Evolutionary conservation across 1,284 basidiomycete species (phyloP), one percentile per base, ranked within the genome.

Genomic region (Salmacisia buchloeana): DNA sequence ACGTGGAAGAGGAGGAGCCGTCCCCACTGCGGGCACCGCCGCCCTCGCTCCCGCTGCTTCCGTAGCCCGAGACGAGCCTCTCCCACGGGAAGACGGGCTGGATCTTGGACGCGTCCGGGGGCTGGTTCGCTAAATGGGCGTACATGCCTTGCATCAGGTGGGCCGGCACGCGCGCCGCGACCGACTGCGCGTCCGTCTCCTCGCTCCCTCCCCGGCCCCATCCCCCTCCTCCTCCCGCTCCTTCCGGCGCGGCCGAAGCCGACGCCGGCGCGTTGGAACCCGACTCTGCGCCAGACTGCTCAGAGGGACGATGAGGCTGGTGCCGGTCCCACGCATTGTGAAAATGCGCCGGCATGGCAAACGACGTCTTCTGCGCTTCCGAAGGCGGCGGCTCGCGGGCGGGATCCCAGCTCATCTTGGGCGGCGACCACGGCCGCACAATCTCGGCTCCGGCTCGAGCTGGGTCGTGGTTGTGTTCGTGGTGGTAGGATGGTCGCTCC

Each of bases 81-180:
- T 97, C 94, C 94, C 94, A 97, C 7, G 94, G 93, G 79, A 97
- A 97, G n/a, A 96, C 83, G 27, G 85, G 82, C 69, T 88, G 87
- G 31, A 94, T 85, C 71, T 89, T 89, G 31, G 80, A 81, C 18
- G 83, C 84, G 76, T 94, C 88, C 1, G 93, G 91, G 62, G 83
- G 84, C 0, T 73, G 64, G 18, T 73, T 70, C 9, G 81, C 80
- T 1, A 82, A 80, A 18, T 80, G 77, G 58, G 77, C 79, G 69
- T 84, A 85, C 23, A 82, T 54, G 49, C 49, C 29, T 7, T 54
- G 25, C 49, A 54, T 54, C 49, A 54, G 6, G 29, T 54, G 49
- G 12, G 31, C 25, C 23, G 49, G 49, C 9, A 54, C 49, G 25
- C 49, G 49, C 15, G 25, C 18, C 2, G 49, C 49, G 15, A 29